A percentile compares a stretch with the other conserved stretches of the same genome.
Evolutionary conservation across 805 yeast species (phyloP).

Genomic region (Ogataea nonfermentans): DNA sequence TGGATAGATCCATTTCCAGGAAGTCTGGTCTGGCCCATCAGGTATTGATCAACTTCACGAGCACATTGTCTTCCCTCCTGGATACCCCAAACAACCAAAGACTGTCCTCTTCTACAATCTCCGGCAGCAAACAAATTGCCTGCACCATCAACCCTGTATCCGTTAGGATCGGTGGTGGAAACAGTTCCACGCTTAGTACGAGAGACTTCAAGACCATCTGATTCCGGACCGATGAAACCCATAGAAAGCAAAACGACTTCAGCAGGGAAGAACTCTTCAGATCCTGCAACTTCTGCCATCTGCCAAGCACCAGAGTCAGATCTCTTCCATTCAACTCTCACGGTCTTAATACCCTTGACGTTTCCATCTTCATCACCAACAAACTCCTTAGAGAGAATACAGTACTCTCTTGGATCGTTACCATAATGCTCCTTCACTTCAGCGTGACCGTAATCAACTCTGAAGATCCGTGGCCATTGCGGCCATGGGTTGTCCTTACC

Average conservation of each 20-base stretch:
- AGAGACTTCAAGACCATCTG: conserved; percentile 64
- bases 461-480: conserved; percentile 97
- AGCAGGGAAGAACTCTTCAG: conserved; percentile 92
- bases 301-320: conserved; percentile 97
- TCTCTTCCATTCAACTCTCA: conserved; percentile 97
- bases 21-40: conserved; percentile 75
- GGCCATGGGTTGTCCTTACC: conserved; percentile 99
- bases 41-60: conserved; percentile 77
- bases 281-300: conserved; percentile 95
- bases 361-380: conserved; percentile 94
- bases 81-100: conserved; percentile 98
- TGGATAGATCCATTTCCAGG: conserved; percentile 95
- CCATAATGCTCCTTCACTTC: conserved; percentile 95
- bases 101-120: conserved; percentile 98
- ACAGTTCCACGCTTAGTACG: conserved; percentile 87
- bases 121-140: conserved; percentile 92
- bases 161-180: conserved; percentile 55
- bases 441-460: conserved; percentile 96
- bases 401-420: conserved; percentile 95
- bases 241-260: conserved; percentile 90
- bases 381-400: conserved; percentile 92
- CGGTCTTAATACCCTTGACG: conserved; percentile 93
- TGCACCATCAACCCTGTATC: conserved; percentile 61
- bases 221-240: conserved; percentile 98
- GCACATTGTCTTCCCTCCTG: conserved; percentile 99